Conservation (phyloP, 2,329 filamentous ascomycete species). For the Arthrocladium fulminans region DNA sequence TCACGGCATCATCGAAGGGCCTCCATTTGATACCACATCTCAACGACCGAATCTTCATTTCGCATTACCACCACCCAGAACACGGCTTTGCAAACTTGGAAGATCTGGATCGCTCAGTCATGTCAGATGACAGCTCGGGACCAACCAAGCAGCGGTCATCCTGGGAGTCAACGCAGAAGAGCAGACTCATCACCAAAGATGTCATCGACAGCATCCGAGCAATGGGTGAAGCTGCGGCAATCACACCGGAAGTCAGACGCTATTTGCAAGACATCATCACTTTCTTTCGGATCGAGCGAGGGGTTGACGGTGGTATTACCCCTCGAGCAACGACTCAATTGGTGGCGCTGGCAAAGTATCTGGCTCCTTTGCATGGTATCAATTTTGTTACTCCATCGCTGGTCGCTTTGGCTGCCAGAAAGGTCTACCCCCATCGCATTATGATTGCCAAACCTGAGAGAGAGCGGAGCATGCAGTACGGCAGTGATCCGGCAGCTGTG, state of each 20-base stretch:
- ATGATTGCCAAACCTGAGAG: slow-evolving; percentile 57
- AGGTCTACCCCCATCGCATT: slow-evolving; percentile 82
- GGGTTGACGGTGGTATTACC: slow-evolving; percentile 68
- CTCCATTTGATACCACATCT: slow-evolving; percentile 34
- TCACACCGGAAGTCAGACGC: slow-evolving; percentile 68
- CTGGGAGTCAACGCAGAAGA: not conserved
- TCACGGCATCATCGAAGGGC: slow-evolving; percentile 35
- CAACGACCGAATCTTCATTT: slow-evolving; percentile 81
- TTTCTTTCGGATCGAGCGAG: slow-evolving; percentile 80
- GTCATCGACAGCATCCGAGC: slow-evolving; percentile 50
- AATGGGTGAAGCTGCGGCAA: slow-evolving; percentile 49
- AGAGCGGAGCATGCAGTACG: slow-evolving; percentile 89
- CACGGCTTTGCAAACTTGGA: slow-evolving; percentile 71
- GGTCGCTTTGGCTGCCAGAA: slow-evolving; percentile 70
- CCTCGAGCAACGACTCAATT: slow-evolving; percentile 73
- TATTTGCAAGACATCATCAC: slow-evolving; percentile 83
- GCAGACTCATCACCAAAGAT: slow-evolving; percentile 5
- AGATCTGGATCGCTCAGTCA: slow-evolving; percentile 40
- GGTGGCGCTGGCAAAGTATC: slow-evolving; percentile 55
- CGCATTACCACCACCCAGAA: slow-evolving; percentile 66
- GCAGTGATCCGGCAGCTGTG: slow-evolving; percentile 68
- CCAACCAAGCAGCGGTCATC: slow-evolving; percentile 8
- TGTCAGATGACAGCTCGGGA: slow-evolving; percentile 28
- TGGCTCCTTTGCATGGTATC: slow-evolving; percentile 73
- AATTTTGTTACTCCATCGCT: slow-evolving; percentile 77